Conservation (phyloP, 2,329 filamentous ascomycete species). For the Aspergillus alliaceus region DNA sequence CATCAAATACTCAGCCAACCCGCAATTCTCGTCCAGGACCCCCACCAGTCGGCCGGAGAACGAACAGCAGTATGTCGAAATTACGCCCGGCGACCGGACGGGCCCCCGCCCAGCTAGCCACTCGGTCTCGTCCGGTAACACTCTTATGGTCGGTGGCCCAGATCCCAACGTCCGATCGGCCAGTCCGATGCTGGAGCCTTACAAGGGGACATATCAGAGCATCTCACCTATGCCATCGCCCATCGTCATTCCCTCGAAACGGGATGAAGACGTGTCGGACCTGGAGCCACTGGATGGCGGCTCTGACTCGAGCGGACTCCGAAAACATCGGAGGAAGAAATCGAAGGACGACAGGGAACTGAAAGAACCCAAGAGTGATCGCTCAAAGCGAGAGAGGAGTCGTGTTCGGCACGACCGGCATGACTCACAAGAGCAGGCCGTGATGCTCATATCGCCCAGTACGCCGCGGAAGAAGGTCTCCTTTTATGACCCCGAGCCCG, state of each 20-base stretch:
- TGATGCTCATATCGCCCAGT: slow-evolving; percentile 46
- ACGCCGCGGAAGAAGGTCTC: slow-evolving; percentile 60
- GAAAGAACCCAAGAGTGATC: slow-evolving; percentile 29
- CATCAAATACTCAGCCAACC: slow-evolving; percentile 15
- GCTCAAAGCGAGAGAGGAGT: slow-evolving; percentile 22
- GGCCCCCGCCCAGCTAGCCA: slow-evolving; percentile 30
- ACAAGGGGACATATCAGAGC: slow-evolving; percentile 90
- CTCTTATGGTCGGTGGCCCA: slow-evolving; percentile 36
- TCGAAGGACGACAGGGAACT: slow-evolving; percentile 32
- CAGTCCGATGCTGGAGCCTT: slow-evolving; percentile 86
- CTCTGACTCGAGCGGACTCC: slow-evolving; percentile 28
- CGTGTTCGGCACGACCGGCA: slow-evolving; percentile 27
- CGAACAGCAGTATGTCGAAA: slow-evolving; percentile 35
- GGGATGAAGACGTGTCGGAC: slow-evolving; percentile 55
- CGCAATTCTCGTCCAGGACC: slow-evolving; percentile 20
- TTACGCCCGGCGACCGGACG: slow-evolving; percentile 29
- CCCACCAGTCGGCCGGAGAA: slow-evolving; percentile 24
- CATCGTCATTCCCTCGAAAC: slow-evolving; percentile 58
- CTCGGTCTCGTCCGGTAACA: slow-evolving; percentile 41
- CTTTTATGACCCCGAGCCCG: slow-evolving; percentile 82
- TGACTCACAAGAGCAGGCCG: slow-evolving; percentile 33
- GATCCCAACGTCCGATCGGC: slow-evolving; percentile 59
- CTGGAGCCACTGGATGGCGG: slow-evolving; percentile 45
- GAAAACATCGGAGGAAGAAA: slow-evolving; percentile 27
- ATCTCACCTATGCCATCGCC: slow-evolving; percentile 94